These are phyloP conservation scores for Fusarium sp. DNA, from an alignment of 2,329 filamentous ascomycete species.

Conservation along the genomic window DNA sequence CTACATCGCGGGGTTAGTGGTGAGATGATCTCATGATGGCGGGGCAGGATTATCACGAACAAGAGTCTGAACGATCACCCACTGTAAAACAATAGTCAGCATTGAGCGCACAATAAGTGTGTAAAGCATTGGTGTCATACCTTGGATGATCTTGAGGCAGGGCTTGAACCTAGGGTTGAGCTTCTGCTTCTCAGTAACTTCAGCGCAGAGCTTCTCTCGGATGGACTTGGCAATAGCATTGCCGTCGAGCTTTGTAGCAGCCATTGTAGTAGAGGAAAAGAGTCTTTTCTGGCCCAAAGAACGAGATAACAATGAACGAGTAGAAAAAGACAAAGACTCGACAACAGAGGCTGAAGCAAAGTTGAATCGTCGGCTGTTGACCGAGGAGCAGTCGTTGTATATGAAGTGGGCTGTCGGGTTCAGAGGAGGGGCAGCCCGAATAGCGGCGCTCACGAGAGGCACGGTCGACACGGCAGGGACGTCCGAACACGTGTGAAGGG, in stretches of 20 bases:
- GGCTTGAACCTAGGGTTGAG: slow-evolving; percentile 90
- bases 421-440: slow-evolving; percentile 47
- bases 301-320: slow-evolving; percentile 7
- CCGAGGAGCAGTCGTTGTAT: slow-evolving; percentile 37
- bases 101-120: slow-evolving; percentile 15
- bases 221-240: slow-evolving; percentile 94
- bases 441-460: slow-evolving; percentile 34
- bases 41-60: slow-evolving; percentile 62
- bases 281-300: slow-evolving; percentile 44
- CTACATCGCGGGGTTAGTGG: slow-evolving; percentile 60
- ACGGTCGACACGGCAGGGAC: slow-evolving; percentile 45
- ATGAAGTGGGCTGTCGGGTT: slow-evolving; percentile 38
- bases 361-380: slow-evolving; percentile 28
- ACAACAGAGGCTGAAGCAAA: slow-evolving; percentile 35
- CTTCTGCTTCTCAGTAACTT: slow-evolving; percentile 87
- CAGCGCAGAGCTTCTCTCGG: slow-evolving; percentile 82
- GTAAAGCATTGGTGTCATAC: slow-evolving; percentile 62
- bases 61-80: slow-evolving; percentile 92
- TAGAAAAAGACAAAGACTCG: slow-evolving; percentile 26
- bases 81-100: slow-evolving; percentile 67
- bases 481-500: slow-evolving; percentile 44
- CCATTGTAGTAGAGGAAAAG: slow-evolving; percentile 77
- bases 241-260: slow-evolving; percentile 93
- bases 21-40: slow-evolving; percentile 38
- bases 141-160: slow-evolving; percentile 94